phyloP scores from a whole-genome alignment of 345 rosid species.

The Hypericum androsaemum region DNA sequence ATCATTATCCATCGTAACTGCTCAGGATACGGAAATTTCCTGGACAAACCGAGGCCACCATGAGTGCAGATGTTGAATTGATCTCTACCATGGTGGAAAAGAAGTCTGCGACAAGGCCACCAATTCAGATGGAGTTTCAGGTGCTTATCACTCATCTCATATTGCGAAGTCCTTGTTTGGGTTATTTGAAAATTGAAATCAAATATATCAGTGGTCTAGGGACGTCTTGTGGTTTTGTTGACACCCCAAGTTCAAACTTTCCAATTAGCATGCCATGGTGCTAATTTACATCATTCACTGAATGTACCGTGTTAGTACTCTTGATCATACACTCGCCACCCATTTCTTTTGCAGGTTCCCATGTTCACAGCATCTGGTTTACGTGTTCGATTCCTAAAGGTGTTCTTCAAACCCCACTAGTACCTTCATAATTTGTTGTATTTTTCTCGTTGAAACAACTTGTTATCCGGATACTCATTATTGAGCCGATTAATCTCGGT shows the following conservation, averaged over 20 bases:
- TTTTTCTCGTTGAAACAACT: no score
- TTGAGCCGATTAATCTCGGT: neutral
- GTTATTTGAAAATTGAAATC: no score
- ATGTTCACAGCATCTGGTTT: slow-evolving; percentile 99
- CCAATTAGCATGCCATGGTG: no score
- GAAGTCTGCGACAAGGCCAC: slow-evolving; percentile 96
- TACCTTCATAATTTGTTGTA: neutral
- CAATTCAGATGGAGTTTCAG: slow-evolving; percentile 99
- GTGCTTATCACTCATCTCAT: slow-evolving; percentile 22
- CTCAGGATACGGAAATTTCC: slow-evolving; percentile 93
- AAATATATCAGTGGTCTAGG: no score
- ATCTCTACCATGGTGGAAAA: slow-evolving; percentile 91
- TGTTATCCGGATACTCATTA: neutral
- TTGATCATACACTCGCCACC: no score
- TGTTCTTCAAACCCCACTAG: slow-evolving; percentile 10
- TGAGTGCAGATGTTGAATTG: slow-evolving; percentile 96
- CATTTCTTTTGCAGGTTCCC: slow-evolving; percentile 53
- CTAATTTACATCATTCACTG: no score
- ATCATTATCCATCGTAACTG: neutral
- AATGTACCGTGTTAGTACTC: no score
- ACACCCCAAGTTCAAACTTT: no score
- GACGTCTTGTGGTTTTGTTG: no score
- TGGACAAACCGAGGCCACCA: slow-evolving; percentile 93
- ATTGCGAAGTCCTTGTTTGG: no score
- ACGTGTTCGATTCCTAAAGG: slow-evolving; percentile 97